A percentile compares a stretch with the other conserved stretches of the same genome.
These are phyloP conservation scores for Skeletonema grethae DNA, from an alignment of 108 stramenopile genomes.

Conservation along the genomic window DNA sequence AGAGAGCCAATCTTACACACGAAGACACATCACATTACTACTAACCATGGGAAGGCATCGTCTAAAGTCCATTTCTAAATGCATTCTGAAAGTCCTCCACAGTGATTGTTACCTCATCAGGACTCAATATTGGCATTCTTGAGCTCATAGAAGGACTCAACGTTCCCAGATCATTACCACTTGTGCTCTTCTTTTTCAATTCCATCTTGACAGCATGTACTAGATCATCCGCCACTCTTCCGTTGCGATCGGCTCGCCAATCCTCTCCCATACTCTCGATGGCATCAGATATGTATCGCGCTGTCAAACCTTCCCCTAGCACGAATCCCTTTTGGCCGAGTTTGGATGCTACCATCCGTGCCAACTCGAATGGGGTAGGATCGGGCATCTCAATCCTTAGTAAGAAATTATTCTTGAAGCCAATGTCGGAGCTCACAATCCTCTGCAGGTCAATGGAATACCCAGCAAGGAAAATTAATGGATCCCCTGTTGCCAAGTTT, in stretches of 20 bases:
- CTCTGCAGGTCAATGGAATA: constrained; percentile 74
- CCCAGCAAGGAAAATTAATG: constrained; percentile 79
- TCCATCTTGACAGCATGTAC: constrained; percentile 72
- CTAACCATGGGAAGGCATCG: not conserved
- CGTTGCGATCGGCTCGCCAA: constrained; percentile 85
- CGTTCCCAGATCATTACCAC: constrained; percentile 72
- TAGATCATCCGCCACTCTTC: constrained; percentile 76
- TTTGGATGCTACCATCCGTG: constrained; percentile 81
- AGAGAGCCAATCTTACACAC: not conserved
- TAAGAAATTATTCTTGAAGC: constrained; percentile 80
- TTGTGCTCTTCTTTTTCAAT: constrained; percentile 58
- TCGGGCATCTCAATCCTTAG: constrained; percentile 81
- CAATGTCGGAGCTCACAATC: constrained; percentile 77
- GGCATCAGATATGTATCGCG: constrained; percentile 74
- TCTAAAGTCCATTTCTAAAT: constrained; percentile 83
- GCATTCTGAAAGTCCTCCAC: constrained; percentile 92
- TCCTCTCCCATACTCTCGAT: constrained; percentile 82
- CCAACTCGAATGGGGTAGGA: constrained; percentile 70
- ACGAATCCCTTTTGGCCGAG: constrained; percentile 70
- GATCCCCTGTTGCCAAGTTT: constrained; percentile 62
- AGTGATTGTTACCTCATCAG: constrained; percentile 83
- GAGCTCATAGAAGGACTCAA: constrained; percentile 69
- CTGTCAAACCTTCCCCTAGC: constrained; percentile 72
- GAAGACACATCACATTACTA: not conserved
- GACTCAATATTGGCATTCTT: constrained; percentile 71